These are phyloP conservation scores for Quercus lobata DNA, from an alignment of 331 rosid species.

Conservation along the genomic window DNA sequence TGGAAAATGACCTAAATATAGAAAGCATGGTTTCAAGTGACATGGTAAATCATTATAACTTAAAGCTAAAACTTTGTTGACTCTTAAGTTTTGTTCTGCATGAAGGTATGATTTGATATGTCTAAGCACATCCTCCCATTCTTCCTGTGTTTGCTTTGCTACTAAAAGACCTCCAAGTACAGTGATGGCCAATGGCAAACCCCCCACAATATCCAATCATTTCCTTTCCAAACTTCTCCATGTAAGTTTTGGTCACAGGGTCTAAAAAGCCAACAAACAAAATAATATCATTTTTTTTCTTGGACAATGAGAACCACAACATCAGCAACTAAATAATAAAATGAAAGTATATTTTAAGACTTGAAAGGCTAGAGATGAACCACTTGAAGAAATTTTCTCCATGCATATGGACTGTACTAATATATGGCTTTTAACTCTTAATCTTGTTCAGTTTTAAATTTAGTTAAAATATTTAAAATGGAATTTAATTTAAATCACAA, in stretches of 20 bases:
- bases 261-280: not conserved
- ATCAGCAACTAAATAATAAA: not conserved
- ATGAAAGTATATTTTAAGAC: not conserved
- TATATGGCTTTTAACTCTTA: too few relatives aligned
- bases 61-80: too few relatives aligned
- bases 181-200: not conserved
- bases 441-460: too few relatives aligned
- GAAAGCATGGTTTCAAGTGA: too few relatives aligned
- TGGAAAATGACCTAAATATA: too few relatives aligned
- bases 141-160: not conserved
- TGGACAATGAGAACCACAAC: not conserved
- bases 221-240: not conserved
- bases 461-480: too few relatives aligned
- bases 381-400: too few relatives aligned
- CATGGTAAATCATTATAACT: too few relatives aligned
- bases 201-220: not conserved
- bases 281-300: not conserved
- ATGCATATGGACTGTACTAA: too few relatives aligned
- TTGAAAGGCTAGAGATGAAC: too few relatives aligned
- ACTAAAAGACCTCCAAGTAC: not conserved
- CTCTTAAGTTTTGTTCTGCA: not conserved
- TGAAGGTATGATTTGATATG: not conserved
- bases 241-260: rapidly evolving
- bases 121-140: not conserved
- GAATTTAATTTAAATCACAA: too few relatives aligned